Evolutionary conservation across 164 flowering plant genomes (phyloP).

Genomic region (Chloranthus sessilifolius): DNA sequence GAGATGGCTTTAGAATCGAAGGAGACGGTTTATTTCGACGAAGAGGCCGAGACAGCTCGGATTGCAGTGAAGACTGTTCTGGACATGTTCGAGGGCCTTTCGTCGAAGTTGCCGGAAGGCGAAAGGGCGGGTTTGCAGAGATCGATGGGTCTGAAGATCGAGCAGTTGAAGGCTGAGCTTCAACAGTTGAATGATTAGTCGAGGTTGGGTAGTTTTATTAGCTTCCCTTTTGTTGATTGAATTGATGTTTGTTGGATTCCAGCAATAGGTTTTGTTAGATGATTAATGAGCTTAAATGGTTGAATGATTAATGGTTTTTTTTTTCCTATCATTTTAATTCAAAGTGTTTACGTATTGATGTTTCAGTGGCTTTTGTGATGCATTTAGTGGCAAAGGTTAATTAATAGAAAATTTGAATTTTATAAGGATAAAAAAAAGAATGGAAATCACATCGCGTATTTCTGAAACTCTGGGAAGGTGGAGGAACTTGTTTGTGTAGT

Average conservation of each 20-base stretch:
- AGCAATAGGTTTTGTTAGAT: too few relatives aligned
- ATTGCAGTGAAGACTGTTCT: slow-evolving; percentile 64
- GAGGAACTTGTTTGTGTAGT: too few relatives aligned
- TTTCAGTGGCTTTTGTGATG: too few relatives aligned
- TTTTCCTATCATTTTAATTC: slow-evolving; percentile 1
- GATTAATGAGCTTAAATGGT: too few relatives aligned
- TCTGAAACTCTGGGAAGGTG: too few relatives aligned
- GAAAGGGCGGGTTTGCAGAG: slow-evolving; percentile 59
- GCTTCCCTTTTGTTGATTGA: too few relatives aligned
- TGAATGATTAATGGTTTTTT: too few relatives aligned
- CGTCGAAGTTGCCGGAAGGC: slow-evolving; percentile 46
- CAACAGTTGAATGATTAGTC: slow-evolving; percentile 68
- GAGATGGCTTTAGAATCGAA: slow-evolving; percentile 88
- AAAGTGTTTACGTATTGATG: background rate
- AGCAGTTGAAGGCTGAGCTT: slow-evolving; percentile 93
- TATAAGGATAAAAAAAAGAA: too few relatives aligned
- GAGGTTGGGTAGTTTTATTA: slow-evolving; percentile 18
- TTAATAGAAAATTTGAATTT: too few relatives aligned
- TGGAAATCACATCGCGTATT: too few relatives aligned
- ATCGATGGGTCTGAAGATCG: slow-evolving; percentile 93
- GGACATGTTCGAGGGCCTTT: slow-evolving; percentile 52
- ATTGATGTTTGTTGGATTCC: too few relatives aligned
- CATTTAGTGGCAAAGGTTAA: too few relatives aligned
- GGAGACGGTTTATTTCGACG: slow-evolving; percentile 88
- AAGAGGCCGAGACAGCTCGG: slow-evolving; percentile 79